Base-by-base conservation (phyloP, 169 alveolate species). In the Plasmodium yoelii region DNA sequence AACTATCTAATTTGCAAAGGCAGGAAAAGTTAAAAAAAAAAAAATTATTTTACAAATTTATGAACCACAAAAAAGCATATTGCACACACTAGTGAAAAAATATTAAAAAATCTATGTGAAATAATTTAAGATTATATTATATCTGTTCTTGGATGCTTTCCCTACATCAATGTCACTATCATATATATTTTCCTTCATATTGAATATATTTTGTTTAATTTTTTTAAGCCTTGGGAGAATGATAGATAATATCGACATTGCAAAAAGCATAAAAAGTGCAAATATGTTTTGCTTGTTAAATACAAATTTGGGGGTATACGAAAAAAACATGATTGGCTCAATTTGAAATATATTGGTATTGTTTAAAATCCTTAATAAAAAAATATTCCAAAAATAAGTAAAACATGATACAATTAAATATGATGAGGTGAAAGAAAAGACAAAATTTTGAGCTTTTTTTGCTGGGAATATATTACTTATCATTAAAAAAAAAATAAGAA, bases 401-500 rank as follows among this genome's bases (percentile, higher is more conserved):
- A 28, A 51, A 49, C 57, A 60, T 0, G 90, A 80, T 61, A 80
- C 57, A 55, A 80, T 65, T 55, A 80, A 65, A 80, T 80, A 80
- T 0, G 90, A 67, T 4, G 90, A 80, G 0, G 82, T 80, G 51
- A 80, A 80, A 9, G 90, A 67, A n/a, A 80, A 80, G 18, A 80
- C 90, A 80, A 80, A 80, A 80, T 80, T 67, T 19, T 80, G 90
- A 26, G 72, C 77, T 70, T 67, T 80, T 49, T 65, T 80, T 2
- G 90, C 84, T 80, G 90, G 18, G 13, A 80, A 55, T 55, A 80
- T 59, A 67, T 65, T 80, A 53, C 90, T 55, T 80, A 80, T 80
- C 90, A 80, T 80, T 65, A 80, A 71, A 65, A 64, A 67, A 47
- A 67, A 80, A 39, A 80, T 80, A n/a, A 26, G 7, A 9, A 51